These are phyloP conservation scores for Teratosphaeria viscida DNA, from an alignment of 2,329 filamentous ascomycete genomes.

Conservation along the genomic window DNA sequence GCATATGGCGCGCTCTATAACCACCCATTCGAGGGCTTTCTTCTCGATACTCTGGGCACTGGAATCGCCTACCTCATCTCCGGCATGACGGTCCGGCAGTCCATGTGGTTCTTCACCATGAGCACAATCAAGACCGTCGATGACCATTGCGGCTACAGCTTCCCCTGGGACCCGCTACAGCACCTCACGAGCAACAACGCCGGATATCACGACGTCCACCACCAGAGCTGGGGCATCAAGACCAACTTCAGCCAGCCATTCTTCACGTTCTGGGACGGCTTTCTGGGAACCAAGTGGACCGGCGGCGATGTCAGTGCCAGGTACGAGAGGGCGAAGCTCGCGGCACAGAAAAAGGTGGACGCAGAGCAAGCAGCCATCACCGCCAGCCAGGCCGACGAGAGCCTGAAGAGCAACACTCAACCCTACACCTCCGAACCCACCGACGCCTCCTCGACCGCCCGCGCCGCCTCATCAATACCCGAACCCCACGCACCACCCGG, in stretches of 20 bases:
- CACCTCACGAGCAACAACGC: slow-evolving; percentile 90
- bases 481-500: slow-evolving; percentile 22
- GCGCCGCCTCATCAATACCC: slow-evolving; percentile 8
- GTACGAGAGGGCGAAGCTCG: slow-evolving; percentile 47
- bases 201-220: slow-evolving; percentile 93
- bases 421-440: slow-evolving; percentile 14
- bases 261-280: slow-evolving; percentile 88
- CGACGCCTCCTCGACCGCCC: slow-evolving; percentile 14
- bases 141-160: slow-evolving; percentile 92
- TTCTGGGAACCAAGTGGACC: slow-evolving; percentile 73
- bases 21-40: slow-evolving; percentile 86
- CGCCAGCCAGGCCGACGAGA: slow-evolving; percentile 4
- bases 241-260: slow-evolving; percentile 74
- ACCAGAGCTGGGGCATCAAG: slow-evolving; percentile 99
- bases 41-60: slow-evolving; percentile 82
- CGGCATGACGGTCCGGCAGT: slow-evolving; percentile 74
- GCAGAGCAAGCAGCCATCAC: slow-evolving; percentile 29
- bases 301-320: slow-evolving; percentile 52
- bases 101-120: slow-evolving; percentile 78
- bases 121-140: slow-evolving; percentile 95
- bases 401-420: slow-evolving; percentile 6
- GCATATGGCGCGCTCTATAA: slow-evolving; percentile 96
- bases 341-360: slow-evolving; percentile 48
- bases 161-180: slow-evolving; percentile 91
- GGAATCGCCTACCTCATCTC: slow-evolving; percentile 72